Conservation (phyloP, 306 rosid genomes). For the Glycyrrhiza uralensis region DNA sequence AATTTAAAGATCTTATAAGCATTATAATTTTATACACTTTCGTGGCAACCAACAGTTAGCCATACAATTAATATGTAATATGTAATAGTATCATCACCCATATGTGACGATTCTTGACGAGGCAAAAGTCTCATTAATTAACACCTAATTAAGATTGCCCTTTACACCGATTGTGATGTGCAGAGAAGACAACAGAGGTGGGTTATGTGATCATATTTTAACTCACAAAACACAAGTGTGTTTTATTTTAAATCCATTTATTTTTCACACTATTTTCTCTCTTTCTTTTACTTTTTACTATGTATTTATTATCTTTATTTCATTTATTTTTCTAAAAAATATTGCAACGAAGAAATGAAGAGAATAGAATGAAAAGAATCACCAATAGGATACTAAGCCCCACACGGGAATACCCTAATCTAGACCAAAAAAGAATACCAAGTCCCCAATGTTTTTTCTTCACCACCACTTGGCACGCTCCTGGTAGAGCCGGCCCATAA, state of each 20-base stretch:
- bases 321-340: no score
- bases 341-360: no score
- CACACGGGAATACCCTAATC: no score
- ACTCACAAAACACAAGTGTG: constrained; percentile 4
- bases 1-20: background rate
- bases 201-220: background rate
- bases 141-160: background rate
- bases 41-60: constrained; percentile 9
- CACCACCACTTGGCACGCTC: constrained; percentile 63
- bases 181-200: background rate
- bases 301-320: no score
- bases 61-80: no score
- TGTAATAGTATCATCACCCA: background rate
- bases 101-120: background rate
- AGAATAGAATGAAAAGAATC: no score
- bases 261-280: no score
- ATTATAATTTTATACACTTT: background rate
- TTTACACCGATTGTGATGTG: constrained; percentile 32
- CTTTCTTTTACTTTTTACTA: no score
- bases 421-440: no score
- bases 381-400: no score
- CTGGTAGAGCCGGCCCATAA: constrained; percentile 45
- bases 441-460: constrained; percentile 64
- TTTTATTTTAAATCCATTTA: no score
- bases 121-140: background rate